Percentiles rank a stretch among this genome's conserved stretches.
Conservation (phyloP, 1,284 basidiomycete genomes). For the Afroboletus lepidellus region DNA sequence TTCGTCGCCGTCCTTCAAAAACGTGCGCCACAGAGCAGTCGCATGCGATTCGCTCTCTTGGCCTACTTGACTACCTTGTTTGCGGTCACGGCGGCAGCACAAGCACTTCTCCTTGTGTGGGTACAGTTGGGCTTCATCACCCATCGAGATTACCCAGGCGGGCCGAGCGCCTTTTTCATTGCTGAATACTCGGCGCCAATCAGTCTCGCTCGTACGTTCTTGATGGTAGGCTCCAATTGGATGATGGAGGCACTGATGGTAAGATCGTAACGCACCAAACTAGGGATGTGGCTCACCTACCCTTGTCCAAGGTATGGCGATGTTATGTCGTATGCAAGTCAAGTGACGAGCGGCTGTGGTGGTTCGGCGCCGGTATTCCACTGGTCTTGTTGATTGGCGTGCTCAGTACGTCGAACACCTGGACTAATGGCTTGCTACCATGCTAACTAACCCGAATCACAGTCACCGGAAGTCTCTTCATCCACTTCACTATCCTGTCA, state of each 20-base stretch:
- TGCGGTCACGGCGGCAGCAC: slow-evolving; percentile 1
- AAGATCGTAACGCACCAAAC: slow-evolving; percentile 1
- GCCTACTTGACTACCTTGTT: slow-evolving; percentile 8
- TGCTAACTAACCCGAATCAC: not conserved
- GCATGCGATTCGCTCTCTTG: slow-evolving; percentile 1
- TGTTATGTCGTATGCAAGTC: slow-evolving; percentile 12
- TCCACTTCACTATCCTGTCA: not conserved
- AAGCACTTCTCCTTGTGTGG: slow-evolving; percentile 5
- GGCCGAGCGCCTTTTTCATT: slow-evolving; percentile 17
- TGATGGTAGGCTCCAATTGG: slow-evolving; percentile 14
- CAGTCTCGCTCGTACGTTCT: slow-evolving; percentile 1
- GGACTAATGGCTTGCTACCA: not conserved
- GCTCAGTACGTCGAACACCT: slow-evolving; percentile 7
- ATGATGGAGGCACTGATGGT: slow-evolving; percentile 17
- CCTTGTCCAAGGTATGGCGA: slow-evolving; percentile 14
- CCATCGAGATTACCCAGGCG: slow-evolving; percentile 17
- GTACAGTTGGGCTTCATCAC: slow-evolving; percentile 16
- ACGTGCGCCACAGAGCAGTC: not conserved
- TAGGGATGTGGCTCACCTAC: not conserved
- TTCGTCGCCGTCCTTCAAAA: slow-evolving; percentile 3
- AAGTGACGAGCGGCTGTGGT: slow-evolving; percentile 3
- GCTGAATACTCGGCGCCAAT: not conserved
- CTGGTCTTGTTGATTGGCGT: slow-evolving; percentile 4
- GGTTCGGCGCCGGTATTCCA: slow-evolving; percentile 4
- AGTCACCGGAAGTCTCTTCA: slow-evolving; percentile 10